Evolutionary conservation across 352 stramenopile species (phyloP).

Genomic region (Detonula confervacea): DNA sequence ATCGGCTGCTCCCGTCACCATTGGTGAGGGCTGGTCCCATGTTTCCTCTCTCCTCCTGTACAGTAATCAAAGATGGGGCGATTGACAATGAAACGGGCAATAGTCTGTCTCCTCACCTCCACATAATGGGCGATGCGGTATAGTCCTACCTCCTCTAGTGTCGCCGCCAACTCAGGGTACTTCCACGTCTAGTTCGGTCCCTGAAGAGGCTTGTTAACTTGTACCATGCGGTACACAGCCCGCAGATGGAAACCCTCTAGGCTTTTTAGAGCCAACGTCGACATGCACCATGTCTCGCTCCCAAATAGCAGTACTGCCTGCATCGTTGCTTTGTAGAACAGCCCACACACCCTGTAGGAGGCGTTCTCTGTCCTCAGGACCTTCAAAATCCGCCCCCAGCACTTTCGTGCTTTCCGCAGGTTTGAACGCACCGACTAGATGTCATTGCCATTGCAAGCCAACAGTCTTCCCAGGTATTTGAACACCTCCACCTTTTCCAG

Average conservation of each 20-base stretch:
- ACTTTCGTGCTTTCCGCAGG: not conserved
- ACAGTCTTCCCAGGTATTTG: slow-evolving; percentile 1
- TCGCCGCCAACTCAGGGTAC: not conserved
- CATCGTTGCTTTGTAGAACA: not conserved
- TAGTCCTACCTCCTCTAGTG: too few relatives aligned
- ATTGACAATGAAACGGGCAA: not conserved
- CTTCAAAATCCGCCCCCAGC: not conserved
- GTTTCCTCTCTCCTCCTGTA: not conserved
- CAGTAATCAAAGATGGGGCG: slow-evolving; percentile 1
- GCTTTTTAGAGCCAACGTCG: not conserved
- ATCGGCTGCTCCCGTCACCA: slow-evolving; percentile 5
- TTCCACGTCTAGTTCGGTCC: not conserved
- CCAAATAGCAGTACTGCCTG: not conserved
- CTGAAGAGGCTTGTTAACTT: not conserved
- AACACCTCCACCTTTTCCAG: slow-evolving; percentile 7
- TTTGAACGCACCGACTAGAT: not conserved
- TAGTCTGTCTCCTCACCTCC: too few relatives aligned
- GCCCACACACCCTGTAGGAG: not conserved
- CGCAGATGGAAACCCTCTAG: not conserved
- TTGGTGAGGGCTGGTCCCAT: not conserved
- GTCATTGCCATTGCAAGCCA: not conserved
- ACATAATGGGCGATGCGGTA: too few relatives aligned
- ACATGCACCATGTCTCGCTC: not conserved
- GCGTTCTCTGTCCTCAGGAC: not conserved
- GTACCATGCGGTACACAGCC: too few relatives aligned